Base-by-base conservation (phyloP, 2,329 filamentous ascomycete species). In the Exserohilum rostratum region DNA sequence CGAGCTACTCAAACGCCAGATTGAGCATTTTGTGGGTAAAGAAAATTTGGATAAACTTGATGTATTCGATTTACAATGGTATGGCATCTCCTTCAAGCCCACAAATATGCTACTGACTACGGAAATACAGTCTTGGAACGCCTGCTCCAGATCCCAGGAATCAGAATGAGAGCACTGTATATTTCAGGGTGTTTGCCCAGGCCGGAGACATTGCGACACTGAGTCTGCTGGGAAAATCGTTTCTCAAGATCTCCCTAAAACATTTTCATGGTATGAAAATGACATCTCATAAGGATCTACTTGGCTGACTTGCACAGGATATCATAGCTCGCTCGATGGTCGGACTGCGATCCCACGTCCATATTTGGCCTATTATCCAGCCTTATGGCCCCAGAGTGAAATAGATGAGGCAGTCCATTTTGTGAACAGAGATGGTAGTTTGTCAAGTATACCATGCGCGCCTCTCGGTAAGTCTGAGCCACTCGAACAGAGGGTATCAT, bases 31-130 rank as follows among this genome's bases (percentile, higher is more conserved):
- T 73, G 50, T 76, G 76, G 3, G 69, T 84, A 12, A 63, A 75
- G n/a, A 67, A 77, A 68, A 76, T 5, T 51, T 72, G 20, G 69
- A 78, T 17, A 69, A 77, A 30, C 75, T 83, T 39, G 78, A 83
- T 49, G 67, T 81, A 3, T 71, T 85, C n/a, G 81, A 84, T 33
- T 84, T 85, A 46, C 82, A 84, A 64, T 78, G 69, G 22, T 25
- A 25, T 25, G 22, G 7, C 4, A 25, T 7, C 4, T 25, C 4
- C 4, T 25, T 25, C 22, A 4, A 25, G 22, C 22, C 22, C 22
- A 25, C 7, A 25, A 25, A 7, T 25, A 25, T 5, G 4, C 4
- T 25, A 25, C 22, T 25, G 22, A 25, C 22, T 25, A 25, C 4
- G 22, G 22, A 25, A 7, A 25, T 25, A 25, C 7, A 25, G 22